Base-by-base conservation (phyloP, 768 basidiomycete species). In the Podaxis sp. region DNA sequence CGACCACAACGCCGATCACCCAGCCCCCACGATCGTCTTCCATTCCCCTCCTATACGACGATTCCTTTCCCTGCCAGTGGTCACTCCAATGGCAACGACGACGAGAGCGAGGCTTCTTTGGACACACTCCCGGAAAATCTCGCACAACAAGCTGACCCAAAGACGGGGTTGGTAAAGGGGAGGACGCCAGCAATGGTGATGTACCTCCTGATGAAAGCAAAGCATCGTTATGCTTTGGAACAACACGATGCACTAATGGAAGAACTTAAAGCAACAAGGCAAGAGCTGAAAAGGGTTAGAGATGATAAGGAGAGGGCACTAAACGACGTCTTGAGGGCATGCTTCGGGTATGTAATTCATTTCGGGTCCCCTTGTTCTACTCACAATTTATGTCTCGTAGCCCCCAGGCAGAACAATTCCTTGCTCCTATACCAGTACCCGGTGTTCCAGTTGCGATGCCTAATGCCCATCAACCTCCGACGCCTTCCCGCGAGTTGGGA, bases 141-240 rank as follows among this genome's bases (percentile, higher is more conserved):
- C 2, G 68, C 75, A 22, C 74, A 75, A 4, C 79, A 82, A 28
- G 77, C 79, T 64, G 83, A 87, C 68, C 82, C 85, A 0, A 73
- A 75, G 15, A 90, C 87, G 0, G 85, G 87, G 1, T 74, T 84
- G n/a, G 83, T 92, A 3, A 72, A 84, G 68, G 91, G 90, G 1
- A 83, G 88, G n/a, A 76, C 86, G n/a, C 88, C 85, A 0, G 76
- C 80, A 33, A 85, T 88, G 78, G 84, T 87, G 39, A 87, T 86
- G 79, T 96, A 95, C 72, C 79, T 76, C 65, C 81, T 76, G 64
- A 81, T 84, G 80, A 92, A 95, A 70, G 93, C 95, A 5, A 94
- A 93, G 69, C 82, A 89, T 71, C 78, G 77, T 55, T 90, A 87
- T 69, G 87, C 85, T 13, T 65, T 88, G 33, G 82, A 89, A 62